Conservation (phyloP, 2,329 filamentous ascomycete genomes). For the Rhinocladiella mackenziei region DNA sequence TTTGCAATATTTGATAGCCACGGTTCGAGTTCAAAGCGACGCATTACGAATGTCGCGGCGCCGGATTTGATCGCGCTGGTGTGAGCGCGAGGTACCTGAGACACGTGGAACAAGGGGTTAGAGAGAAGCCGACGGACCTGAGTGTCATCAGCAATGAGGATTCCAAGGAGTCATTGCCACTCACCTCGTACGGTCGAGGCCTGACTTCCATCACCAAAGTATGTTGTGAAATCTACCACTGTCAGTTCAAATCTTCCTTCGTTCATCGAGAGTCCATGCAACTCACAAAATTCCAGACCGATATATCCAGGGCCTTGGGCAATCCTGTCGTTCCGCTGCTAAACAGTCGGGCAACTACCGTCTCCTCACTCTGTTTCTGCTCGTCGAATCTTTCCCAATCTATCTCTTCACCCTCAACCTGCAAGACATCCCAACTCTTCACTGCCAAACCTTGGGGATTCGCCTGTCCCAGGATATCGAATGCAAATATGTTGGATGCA, state of each 20-base stretch:
- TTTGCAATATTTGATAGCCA: constrained; percentile 9
- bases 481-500: no score
- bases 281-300: constrained; percentile 6
- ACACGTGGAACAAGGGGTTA: constrained; percentile 50
- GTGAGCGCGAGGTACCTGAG: constrained; percentile 44
- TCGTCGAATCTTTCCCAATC: constrained; percentile 48
- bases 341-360: constrained; percentile 47
- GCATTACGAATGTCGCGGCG: constrained; percentile 45
- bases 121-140: neutral
- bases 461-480: no score
- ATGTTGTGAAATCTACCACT: constrained; percentile 8
- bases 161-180: neutral
- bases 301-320: constrained; percentile 48
- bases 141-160: neutral
- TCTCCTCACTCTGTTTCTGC: constrained; percentile 37
- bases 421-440: no score
- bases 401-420: no score
- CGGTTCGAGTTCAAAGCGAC: constrained; percentile 37
- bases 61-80: constrained; percentile 46
- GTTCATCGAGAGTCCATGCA: no score
- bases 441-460: no score
- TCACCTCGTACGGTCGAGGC: constrained; percentile 5
- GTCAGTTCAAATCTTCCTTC: no score
- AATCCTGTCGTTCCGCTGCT: constrained; percentile 58
- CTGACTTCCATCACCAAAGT: constrained; percentile 5